phyloP scores from a whole-genome alignment of 2,329 filamentous ascomycete genomes.

The Bipolaris victoriae region DNA sequence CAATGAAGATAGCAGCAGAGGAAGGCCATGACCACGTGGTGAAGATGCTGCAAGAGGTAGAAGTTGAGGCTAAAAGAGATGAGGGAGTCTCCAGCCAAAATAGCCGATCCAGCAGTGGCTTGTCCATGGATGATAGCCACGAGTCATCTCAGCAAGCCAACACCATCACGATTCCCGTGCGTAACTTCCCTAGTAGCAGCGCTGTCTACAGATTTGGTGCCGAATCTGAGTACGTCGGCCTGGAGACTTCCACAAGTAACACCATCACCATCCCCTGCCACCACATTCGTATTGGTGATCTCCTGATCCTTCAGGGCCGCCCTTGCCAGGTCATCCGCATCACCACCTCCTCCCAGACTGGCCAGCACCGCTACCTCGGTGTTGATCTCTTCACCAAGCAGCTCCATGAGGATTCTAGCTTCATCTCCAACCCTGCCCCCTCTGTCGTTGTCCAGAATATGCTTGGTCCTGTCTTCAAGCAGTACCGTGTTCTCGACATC shows the following conservation, averaged over 20 bases:
- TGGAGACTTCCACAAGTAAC: constrained; percentile 26
- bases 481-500: constrained; percentile 99
- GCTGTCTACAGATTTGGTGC: too few relatives aligned
- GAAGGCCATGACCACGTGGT: too few relatives aligned
- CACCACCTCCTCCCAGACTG: constrained; percentile 95
- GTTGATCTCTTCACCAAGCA: constrained; percentile 99
- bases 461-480: constrained; percentile 99
- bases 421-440: constrained; percentile 94
- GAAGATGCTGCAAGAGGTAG: too few relatives aligned
- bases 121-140: too few relatives aligned
- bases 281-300: constrained; percentile 98
- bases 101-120: too few relatives aligned
- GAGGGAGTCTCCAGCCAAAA: too few relatives aligned
- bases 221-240: too few relatives aligned
- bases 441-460: constrained; percentile 99
- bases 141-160: too few relatives aligned
- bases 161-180: too few relatives aligned
- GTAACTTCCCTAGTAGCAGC: too few relatives aligned
- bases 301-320: constrained; percentile 97
- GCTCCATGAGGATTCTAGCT: constrained; percentile 97
- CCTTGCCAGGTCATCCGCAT: constrained; percentile 99
- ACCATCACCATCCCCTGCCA: constrained; percentile 98
- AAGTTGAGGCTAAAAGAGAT: too few relatives aligned
- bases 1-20: too few relatives aligned
- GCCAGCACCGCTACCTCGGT: constrained; percentile 99